Percentiles rank a stretch among this genome's conserved stretches.
These are phyloP conservation scores for Singerocomus inundabilis DNA, from an alignment of 1,284 basidiomycete genomes.

Conservation along the genomic window DNA sequence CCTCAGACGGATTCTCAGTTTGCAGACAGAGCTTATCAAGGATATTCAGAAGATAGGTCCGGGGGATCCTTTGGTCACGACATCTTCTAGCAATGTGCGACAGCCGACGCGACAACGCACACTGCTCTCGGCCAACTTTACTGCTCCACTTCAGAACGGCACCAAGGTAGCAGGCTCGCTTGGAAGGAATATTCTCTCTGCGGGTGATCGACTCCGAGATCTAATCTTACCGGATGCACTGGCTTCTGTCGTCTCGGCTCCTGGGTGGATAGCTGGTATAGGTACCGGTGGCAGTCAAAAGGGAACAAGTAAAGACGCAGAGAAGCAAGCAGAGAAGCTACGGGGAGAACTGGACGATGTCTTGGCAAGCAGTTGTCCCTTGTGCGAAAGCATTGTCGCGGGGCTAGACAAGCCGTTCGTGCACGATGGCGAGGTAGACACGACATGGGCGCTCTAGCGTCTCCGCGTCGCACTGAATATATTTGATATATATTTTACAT, in stretches of 20 bases:
- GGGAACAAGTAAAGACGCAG: slow-evolving; percentile 51
- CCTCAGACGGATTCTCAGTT: slow-evolving; percentile 77
- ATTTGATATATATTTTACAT: slow-evolving; percentile 5
- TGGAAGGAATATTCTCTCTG: slow-evolving; percentile 81
- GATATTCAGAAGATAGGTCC: slow-evolving; percentile 39
- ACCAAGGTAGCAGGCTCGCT: slow-evolving; percentile 60
- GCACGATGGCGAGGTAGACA: slow-evolving; percentile 74
- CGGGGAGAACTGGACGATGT: slow-evolving; percentile 84
- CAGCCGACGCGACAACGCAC: slow-evolving; percentile 58
- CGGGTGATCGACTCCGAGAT: slow-evolving; percentile 86
- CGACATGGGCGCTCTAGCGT: slow-evolving; percentile 74
- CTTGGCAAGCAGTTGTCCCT: slow-evolving; percentile 82
- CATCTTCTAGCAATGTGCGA: slow-evolving; percentile 37
- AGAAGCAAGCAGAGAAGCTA: slow-evolving; percentile 65
- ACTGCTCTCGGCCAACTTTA: slow-evolving; percentile 72
- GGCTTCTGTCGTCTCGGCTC: slow-evolving; percentile 66
- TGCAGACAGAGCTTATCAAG: slow-evolving; percentile 82
- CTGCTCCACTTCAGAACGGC: slow-evolving; percentile 55
- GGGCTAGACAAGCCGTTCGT: slow-evolving; percentile 88
- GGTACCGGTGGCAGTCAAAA: slow-evolving; percentile 43
- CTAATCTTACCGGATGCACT: slow-evolving; percentile 91
- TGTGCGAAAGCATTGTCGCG: slow-evolving; percentile 86
- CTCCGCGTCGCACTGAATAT: slow-evolving; percentile 5
- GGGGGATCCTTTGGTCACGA: slow-evolving; percentile 37
- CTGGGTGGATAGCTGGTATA: slow-evolving; percentile 67